Percentiles rank a stretch among this genome's conserved stretches.
Conservation (phyloP, 2,329 filamentous ascomycete species). For the Exophiala sp. region DNA sequence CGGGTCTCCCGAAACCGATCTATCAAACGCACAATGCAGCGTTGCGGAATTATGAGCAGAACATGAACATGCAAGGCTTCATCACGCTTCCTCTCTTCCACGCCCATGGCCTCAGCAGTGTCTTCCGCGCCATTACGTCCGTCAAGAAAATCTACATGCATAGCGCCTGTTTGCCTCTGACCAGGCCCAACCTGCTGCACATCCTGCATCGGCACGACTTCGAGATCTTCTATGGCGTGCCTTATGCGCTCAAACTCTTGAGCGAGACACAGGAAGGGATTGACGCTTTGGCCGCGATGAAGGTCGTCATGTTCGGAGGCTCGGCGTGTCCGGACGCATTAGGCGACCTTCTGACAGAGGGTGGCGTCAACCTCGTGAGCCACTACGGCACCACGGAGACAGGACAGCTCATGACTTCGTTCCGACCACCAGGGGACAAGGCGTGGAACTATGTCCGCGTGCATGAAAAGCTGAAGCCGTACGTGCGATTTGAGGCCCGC, state of each 20-base stretch:
- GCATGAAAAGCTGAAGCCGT: slow-evolving; percentile 38
- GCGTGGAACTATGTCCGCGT: slow-evolving; percentile 57
- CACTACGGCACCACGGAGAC: slow-evolving; percentile 56
- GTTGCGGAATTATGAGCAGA: slow-evolving; percentile 21
- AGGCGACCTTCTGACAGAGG: slow-evolving; percentile 48
- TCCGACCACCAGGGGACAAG: slow-evolving; percentile 48
- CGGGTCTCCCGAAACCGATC: slow-evolving; percentile 44
- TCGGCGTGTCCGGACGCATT: slow-evolving; percentile 55
- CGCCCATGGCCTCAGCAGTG: slow-evolving; percentile 52
- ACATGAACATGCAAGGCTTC: slow-evolving; percentile 25
- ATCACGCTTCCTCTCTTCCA: slow-evolving; percentile 54
- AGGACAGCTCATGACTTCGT: slow-evolving; percentile 57
- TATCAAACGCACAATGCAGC: slow-evolving; percentile 36
- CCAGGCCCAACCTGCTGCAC: slow-evolving; percentile 44
- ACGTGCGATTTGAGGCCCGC: slow-evolving; percentile 37
- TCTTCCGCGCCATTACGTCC: slow-evolving; percentile 50
- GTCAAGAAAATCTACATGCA: slow-evolving; percentile 49
- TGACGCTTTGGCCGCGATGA: slow-evolving; percentile 40
- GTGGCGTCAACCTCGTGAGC: slow-evolving; percentile 51
- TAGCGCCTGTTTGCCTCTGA: slow-evolving; percentile 52
- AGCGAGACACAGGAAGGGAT: slow-evolving; percentile 54
- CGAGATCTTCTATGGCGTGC: slow-evolving; percentile 54
- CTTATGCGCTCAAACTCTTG: slow-evolving; percentile 51
- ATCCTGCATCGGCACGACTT: slow-evolving; percentile 42
- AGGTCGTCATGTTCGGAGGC: slow-evolving; percentile 54